phyloP scores from a whole-genome alignment of 169 alveolate species.

The Cryptosporidium sp. region DNA sequence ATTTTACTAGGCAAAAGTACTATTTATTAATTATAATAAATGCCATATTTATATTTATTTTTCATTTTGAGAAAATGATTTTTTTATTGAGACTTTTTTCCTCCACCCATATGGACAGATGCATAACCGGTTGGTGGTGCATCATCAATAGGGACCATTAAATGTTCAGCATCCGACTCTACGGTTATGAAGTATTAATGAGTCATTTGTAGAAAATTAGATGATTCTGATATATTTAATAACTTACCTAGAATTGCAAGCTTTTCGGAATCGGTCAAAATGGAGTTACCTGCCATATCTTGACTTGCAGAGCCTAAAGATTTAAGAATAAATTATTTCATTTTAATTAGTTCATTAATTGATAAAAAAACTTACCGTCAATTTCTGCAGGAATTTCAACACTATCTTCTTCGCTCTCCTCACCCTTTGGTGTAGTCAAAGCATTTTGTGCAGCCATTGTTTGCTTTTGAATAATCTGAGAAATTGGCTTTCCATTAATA shows the following conservation, averaged over 20 bases:
- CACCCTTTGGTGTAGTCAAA: not conserved
- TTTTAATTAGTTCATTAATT: not conserved
- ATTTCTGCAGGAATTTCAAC: constrained; percentile 63
- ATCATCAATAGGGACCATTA: constrained; percentile 58
- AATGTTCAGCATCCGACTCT: constrained; percentile 72
- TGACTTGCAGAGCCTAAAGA: constrained; percentile 63
- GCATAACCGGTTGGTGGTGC: constrained; percentile 76
- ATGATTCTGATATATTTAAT: not conserved
- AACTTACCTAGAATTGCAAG: constrained; percentile 75
- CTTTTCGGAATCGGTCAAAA: constrained; percentile 50
- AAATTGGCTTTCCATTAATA: constrained; percentile 66
- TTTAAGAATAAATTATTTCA: constrained; percentile 1
- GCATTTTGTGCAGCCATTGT: constrained; percentile 75
- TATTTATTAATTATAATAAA: not conserved
- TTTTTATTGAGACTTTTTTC: not conserved
- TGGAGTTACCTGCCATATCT: constrained; percentile 42
- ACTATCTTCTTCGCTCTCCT: constrained; percentile 52
- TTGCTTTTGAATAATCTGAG: constrained; percentile 67
- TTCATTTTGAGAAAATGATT: not conserved
- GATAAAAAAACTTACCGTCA: constrained; percentile 51
- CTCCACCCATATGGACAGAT: constrained; percentile 55
- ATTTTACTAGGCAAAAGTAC: constrained; percentile 3
- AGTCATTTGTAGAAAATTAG: not conserved
- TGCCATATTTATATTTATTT: not conserved
- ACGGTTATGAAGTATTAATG: not conserved